These are phyloP conservation scores for Gymnopus androsaceus DNA, from an alignment of 1,284 basidiomycete species.

Conservation along the genomic window DNA sequence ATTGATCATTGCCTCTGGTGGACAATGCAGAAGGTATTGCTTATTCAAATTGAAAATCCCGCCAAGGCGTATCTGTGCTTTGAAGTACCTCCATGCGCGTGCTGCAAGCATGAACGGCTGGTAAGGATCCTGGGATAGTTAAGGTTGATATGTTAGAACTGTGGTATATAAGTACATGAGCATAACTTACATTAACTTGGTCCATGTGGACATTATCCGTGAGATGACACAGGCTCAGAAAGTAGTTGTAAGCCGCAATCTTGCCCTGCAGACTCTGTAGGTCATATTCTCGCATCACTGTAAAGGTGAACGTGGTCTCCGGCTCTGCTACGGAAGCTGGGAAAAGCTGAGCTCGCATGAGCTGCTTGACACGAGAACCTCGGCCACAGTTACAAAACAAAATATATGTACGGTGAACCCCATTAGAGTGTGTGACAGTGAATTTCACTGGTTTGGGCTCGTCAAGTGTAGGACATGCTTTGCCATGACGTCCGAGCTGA, in stretches of 20 bases:
- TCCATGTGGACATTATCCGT: constrained; percentile 14
- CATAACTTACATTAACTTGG: constrained; percentile 13
- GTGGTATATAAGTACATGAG: neutral
- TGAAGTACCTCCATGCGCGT: constrained; percentile 25
- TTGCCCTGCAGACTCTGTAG: constrained; percentile 5
- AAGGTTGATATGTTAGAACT: neutral
- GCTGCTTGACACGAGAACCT: neutral
- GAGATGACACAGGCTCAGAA: neutral
- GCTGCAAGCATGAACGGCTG: constrained; percentile 25
- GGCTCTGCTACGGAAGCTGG: constrained; percentile 3
- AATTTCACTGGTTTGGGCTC: neutral
- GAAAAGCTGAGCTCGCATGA: constrained; percentile 9
- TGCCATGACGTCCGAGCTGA: neutral
- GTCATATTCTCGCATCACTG: constrained; percentile 9
- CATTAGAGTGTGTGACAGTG: constrained; percentile 8
- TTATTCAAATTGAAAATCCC: constrained; percentile 29
- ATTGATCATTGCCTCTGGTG: constrained; percentile 19
- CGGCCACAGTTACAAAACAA: neutral
- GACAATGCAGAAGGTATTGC: constrained; percentile 18
- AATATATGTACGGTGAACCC: constrained; percentile 3
- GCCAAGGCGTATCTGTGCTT: constrained; percentile 23
- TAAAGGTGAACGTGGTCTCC: constrained; percentile 9
- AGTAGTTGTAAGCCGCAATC: constrained; percentile 7
- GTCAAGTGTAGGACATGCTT: neutral
- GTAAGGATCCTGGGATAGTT: constrained; percentile 17